Conservation (phyloP, 768 basidiomycete species). For the Lactifluus pinguis region DNA sequence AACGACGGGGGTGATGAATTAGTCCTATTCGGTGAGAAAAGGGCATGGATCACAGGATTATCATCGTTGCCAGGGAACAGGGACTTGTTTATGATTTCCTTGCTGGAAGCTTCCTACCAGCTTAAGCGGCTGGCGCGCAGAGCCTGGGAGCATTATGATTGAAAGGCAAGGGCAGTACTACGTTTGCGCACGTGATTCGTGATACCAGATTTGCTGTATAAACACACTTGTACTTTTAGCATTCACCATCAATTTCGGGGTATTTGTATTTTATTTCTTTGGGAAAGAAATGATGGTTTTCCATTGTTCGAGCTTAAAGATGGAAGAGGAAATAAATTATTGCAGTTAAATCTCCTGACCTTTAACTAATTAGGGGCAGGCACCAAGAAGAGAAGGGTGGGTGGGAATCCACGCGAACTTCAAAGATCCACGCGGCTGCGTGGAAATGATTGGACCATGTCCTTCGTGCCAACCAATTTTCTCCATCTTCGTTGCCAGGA, state of each 20-base stretch:
- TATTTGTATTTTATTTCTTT: background rate
- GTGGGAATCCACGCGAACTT: background rate
- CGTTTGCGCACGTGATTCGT: background rate
- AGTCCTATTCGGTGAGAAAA: background rate
- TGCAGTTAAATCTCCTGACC: background rate
- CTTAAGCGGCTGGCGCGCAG: background rate
- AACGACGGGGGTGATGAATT: background rate
- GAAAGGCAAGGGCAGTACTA: background rate
- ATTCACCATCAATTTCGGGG: background rate
- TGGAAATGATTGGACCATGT: background rate
- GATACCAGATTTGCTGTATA: background rate
- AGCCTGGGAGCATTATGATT: background rate
- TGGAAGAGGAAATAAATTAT: background rate
- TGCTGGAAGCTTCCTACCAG: background rate
- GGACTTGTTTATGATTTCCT: background rate
- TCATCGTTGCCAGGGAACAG: background rate
- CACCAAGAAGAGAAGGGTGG: background rate
- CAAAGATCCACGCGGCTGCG: background rate
- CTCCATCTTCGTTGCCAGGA: background rate
- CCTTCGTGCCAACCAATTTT: too few species aligned
- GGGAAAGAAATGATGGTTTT: background rate
- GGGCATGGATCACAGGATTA: background rate
- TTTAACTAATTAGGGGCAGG: background rate
- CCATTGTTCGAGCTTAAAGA: background rate
- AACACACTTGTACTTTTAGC: background rate